Base-by-base conservation (phyloP, 768 basidiomycete species). In the Clitopilus hobsonii region DNA sequence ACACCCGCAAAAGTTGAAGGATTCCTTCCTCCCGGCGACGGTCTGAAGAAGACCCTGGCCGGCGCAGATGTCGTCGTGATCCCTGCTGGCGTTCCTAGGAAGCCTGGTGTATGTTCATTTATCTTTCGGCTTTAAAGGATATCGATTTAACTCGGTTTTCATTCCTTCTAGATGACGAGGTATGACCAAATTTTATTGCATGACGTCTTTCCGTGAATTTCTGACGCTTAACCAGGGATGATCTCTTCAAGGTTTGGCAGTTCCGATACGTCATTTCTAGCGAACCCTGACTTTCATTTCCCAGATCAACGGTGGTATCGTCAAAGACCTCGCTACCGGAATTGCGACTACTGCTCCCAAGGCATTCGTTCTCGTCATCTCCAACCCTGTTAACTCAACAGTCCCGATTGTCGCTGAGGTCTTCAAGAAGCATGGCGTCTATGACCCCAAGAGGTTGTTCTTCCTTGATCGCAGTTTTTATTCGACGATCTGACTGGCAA, bases 371-470 rank as follows among this genome's bases (percentile, higher is more conserved):
- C 84, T 94, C 49, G 94, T 99, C 61, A 98, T 99, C 71, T 96
- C 97, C 63, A 99, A 99, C 79, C 97, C 97, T 27, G 96, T 99
- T 68, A 98, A 99, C 83, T 98, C 96, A 38, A 98, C 97, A 32
- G 96, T 98, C 32, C 97, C 97, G 49, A 92, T 99, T 66, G 93
- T 94, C 47, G 93, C 85, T 14, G 96, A 98, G 72, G 88, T 96
- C 30, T 84, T 95, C 77, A 99, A 96, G 84, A 88, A 92, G 72
- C 82, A 88, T 60, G 87, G 86, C 45, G 89, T 92, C 25, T 98
- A 89, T 68, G 85, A 99, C 70, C 89, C 94, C 59, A 97, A 90
- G 79, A 83, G 84, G 95, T 94, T 68, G 36, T 36, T 11, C n/a
- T n/a, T n/a, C 13, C 13, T 2, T 36, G n/a, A 4, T 36, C 10